Evolutionary conservation across 179 eudicot species (phyloP).

Genomic region (Vitellaria paradoxa): DNA sequence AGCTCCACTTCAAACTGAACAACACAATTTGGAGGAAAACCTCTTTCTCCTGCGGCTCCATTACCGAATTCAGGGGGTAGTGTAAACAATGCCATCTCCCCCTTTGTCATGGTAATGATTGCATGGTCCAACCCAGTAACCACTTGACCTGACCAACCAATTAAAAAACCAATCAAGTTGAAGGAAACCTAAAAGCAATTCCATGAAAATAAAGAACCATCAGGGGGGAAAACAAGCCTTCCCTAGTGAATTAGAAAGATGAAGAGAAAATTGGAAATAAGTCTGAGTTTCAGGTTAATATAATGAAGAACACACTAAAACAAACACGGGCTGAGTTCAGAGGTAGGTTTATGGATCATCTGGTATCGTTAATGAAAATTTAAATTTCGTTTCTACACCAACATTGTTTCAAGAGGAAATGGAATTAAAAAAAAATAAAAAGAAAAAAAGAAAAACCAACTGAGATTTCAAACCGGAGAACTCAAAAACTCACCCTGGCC

Average conservation of each 20-base stretch:
- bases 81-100: slow-evolving; percentile 56
- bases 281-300: background rate
- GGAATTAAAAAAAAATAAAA: background rate
- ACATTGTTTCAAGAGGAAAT: background rate
- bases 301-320: background rate
- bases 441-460: too few species aligned
- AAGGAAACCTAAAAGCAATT: background rate
- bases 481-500: slow-evolving; percentile 37
- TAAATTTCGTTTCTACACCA: background rate
- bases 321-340: background rate
- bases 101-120: slow-evolving; percentile 55
- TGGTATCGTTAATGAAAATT: background rate
- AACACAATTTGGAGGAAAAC: slow-evolving; percentile 35
- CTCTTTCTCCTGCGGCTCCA: slow-evolving; percentile 31
- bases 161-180: background rate
- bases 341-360: background rate
- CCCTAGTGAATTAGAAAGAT: background rate
- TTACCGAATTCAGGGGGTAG: slow-evolving; percentile 45
- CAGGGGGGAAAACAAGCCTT: background rate
- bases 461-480: background rate
- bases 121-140: slow-evolving; percentile 45
- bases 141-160: slow-evolving; percentile 36
- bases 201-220: background rate
- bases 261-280: background rate
- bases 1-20: slow-evolving; percentile 59